These are phyloP conservation scores for Phycomyces blakesleeanus DNA, from an alignment of 192 early-diverging fungal genomes.

Conservation along the genomic window DNA sequence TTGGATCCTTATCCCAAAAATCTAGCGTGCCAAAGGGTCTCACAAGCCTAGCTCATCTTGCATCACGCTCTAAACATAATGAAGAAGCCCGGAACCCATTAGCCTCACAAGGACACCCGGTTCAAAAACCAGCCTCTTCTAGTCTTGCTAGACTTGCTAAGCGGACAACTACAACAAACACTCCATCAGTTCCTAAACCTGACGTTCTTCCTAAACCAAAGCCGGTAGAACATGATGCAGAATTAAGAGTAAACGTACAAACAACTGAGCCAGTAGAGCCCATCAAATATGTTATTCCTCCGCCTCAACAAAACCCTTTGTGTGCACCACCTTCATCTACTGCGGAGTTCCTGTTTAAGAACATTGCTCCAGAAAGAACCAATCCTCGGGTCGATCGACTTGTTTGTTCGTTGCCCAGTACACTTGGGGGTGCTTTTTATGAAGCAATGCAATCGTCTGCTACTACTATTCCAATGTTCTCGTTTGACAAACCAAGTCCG, in stretches of 20 bases:
- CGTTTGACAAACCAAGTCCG: constrained; percentile 78
- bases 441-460: constrained; percentile 11
- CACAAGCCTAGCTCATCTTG: constrained; percentile 19
- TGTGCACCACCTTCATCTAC: constrained; percentile 36
- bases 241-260: background rate
- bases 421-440: constrained; percentile 11
- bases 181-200: background rate
- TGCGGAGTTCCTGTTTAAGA: constrained; percentile 34
- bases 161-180: background rate
- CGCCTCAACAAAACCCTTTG: constrained; percentile 18
- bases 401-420: background rate
- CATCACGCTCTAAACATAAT: background rate
- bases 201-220: background rate
- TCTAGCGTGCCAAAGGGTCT: background rate
- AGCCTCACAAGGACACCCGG: no score
- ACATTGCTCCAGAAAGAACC: background rate
- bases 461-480: constrained; percentile 40
- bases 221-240: background rate
- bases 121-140: background rate
- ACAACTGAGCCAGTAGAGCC: background rate
- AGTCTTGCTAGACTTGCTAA: background rate
- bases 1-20: constrained; percentile 7
- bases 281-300: background rate
- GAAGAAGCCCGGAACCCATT: background rate
- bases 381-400: background rate